Percentiles rank a stretch among this genome's conserved stretches.
Conservation (phyloP, 202 grass and related monocot genomes). For the Dendrocalamus latiflorus region DNA sequence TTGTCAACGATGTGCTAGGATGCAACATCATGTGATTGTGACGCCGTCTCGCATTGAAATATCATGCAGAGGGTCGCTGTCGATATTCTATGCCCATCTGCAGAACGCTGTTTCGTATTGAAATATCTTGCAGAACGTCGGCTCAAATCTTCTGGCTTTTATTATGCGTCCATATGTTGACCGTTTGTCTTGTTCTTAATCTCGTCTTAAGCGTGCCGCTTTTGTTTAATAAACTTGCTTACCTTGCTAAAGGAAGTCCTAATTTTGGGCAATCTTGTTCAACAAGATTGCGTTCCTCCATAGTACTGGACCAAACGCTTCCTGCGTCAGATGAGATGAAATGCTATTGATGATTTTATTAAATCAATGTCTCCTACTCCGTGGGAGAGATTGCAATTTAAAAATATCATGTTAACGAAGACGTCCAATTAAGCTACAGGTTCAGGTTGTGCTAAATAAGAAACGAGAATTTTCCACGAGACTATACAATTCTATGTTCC, state of each 20-base stretch:
- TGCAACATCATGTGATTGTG: conserved; percentile 31
- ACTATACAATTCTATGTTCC: not conserved
- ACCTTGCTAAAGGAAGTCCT: not conserved
- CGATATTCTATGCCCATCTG: conserved; percentile 10
- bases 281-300: not conserved
- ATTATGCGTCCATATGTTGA: not conserved
- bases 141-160: not conserved
- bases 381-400: conserved; percentile 13
- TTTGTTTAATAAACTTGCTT: not conserved
- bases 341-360: not conserved
- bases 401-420: not conserved
- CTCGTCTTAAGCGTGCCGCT: not conserved
- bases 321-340: conserved; percentile 15
- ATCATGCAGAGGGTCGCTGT: conserved; percentile 16
- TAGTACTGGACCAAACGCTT: too few relatives aligned
- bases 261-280: not conserved
- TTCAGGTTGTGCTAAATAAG: not conserved
- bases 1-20: conserved; percentile 36
- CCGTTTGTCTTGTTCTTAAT: not conserved
- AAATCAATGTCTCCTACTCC: not conserved
- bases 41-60: conserved; percentile 24
- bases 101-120: conserved; percentile 13
- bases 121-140: conserved; percentile 9
- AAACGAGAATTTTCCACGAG: not conserved
- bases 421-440: conserved; percentile 3